Evolutionary conservation across 257 asterid genomes (phyloP).

Genomic region (Penstemon barbatus): DNA sequence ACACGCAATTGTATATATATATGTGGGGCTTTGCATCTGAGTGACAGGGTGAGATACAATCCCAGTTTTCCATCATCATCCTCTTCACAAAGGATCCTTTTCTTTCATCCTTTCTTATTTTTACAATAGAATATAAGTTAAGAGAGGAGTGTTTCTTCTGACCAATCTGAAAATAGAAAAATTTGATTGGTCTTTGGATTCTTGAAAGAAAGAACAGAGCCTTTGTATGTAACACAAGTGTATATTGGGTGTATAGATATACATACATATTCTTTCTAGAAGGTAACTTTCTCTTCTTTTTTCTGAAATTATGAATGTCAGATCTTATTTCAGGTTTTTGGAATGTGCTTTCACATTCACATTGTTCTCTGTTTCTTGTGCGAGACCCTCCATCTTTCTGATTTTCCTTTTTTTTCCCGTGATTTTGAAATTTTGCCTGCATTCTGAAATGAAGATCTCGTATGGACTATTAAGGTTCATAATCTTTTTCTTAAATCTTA

Average conservation of each 20-base stretch:
- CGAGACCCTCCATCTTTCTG: background rate
- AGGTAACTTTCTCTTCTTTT: conserved; percentile 18
- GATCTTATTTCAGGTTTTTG: conserved; percentile 7
- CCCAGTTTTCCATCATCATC: conserved; percentile 3
- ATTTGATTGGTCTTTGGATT: background rate
- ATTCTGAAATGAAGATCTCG: conserved; percentile 13
- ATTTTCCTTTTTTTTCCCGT: background rate
- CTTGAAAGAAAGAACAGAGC: conserved; percentile 18
- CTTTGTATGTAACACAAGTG: background rate
- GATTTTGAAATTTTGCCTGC: background rate
- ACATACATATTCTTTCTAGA: background rate
- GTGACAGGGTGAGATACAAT: conserved; percentile 6
- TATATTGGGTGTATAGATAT: background rate
- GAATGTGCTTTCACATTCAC: background rate
- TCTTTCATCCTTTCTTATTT: background rate
- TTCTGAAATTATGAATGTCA: background rate
- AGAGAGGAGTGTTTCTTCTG: background rate
- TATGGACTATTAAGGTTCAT: background rate
- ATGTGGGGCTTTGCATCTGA: background rate
- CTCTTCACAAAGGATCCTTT: conserved; percentile 1
- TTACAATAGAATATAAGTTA: background rate
- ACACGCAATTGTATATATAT: background rate
- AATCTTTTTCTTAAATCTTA: background rate
- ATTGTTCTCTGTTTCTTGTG: background rate
- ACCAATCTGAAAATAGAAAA: background rate